Evolutionary conservation across 305 asterid species (phyloP).

Genomic region (Solanum aculeatissimum): DNA sequence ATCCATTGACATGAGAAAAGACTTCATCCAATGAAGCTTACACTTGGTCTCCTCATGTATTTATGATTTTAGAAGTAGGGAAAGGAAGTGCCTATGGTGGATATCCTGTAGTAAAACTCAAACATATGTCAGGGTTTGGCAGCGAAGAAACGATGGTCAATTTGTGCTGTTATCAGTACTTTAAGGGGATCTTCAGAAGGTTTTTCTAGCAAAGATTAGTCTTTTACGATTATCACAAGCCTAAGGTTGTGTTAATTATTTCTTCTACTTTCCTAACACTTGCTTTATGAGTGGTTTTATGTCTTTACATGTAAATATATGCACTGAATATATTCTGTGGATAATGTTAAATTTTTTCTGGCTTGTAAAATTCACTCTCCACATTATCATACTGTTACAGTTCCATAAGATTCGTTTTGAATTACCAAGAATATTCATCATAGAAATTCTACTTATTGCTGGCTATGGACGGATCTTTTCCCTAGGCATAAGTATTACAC

Average conservation of each 20-base stretch:
- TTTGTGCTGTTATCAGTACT: neutral
- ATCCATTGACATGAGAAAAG: neutral
- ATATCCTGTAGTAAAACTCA: neutral
- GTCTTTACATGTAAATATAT: neutral
- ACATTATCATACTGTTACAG: neutral
- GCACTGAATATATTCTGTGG: neutral
- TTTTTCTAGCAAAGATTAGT: neutral
- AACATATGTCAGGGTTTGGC: neutral
- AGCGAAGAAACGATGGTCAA: neutral
- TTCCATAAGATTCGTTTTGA: neutral
- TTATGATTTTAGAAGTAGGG: neutral
- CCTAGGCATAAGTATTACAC: neutral
- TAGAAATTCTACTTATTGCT: neutral
- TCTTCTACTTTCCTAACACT: neutral
- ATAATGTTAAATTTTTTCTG: neutral
- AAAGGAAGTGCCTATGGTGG: neutral
- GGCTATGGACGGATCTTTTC: neutral
- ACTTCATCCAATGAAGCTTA: neutral
- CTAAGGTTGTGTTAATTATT: neutral
- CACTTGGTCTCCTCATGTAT: too few species aligned
- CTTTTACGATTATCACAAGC: neutral
- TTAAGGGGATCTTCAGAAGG: neutral
- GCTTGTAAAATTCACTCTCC: neutral
- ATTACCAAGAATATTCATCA: neutral
- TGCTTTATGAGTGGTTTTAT: neutral